Percentiles rank a stretch among this genome's conserved stretches.
phyloP scores from a whole-genome alignment of 805 yeast genomes.

The Schwanniomyces pseudopolymorphus region DNA sequence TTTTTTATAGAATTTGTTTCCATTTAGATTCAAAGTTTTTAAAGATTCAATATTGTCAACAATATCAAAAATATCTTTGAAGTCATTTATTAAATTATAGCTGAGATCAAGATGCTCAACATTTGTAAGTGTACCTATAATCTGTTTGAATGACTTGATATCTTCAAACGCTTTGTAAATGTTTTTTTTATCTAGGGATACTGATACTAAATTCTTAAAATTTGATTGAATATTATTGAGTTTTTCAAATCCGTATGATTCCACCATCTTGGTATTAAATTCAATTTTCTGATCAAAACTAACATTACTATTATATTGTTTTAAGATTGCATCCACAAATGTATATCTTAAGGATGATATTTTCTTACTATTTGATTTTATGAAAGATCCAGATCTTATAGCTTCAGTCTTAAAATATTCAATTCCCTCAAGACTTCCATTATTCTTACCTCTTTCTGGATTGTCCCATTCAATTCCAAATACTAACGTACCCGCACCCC shows the following conservation, averaged over 20 bases:
- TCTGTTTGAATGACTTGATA: neutral
- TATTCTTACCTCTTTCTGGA: constrained; percentile 64
- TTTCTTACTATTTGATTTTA: constrained; percentile 44
- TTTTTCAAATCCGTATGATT: constrained; percentile 65
- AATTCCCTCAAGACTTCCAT: constrained; percentile 57
- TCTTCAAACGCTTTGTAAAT: constrained; percentile 23
- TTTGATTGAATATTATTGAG: constrained; percentile 49
- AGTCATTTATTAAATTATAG: constrained; percentile 50
- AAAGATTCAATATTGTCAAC: constrained; percentile 37
- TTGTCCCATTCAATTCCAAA: constrained; percentile 90
- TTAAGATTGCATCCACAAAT: constrained; percentile 51
- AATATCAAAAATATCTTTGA: constrained; percentile 39
- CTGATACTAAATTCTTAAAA: constrained; percentile 41
- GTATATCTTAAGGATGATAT: constrained; percentile 22
- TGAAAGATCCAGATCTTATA: constrained; percentile 59
- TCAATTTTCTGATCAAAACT: constrained; percentile 24
- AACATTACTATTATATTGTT: constrained; percentile 40
- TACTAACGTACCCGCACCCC: constrained; percentile 56
- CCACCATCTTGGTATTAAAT: constrained; percentile 59
- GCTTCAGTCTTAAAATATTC: constrained; percentile 50
- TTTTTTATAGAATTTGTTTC: constrained; percentile 41
- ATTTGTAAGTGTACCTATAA: constrained; percentile 12
- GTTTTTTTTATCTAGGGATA: constrained; percentile 49
- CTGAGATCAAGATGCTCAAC: constrained; percentile 54
- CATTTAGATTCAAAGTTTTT: constrained; percentile 49